Conservation (phyloP, 306 rosid species). For the Adenanthera pavonina region DNA sequence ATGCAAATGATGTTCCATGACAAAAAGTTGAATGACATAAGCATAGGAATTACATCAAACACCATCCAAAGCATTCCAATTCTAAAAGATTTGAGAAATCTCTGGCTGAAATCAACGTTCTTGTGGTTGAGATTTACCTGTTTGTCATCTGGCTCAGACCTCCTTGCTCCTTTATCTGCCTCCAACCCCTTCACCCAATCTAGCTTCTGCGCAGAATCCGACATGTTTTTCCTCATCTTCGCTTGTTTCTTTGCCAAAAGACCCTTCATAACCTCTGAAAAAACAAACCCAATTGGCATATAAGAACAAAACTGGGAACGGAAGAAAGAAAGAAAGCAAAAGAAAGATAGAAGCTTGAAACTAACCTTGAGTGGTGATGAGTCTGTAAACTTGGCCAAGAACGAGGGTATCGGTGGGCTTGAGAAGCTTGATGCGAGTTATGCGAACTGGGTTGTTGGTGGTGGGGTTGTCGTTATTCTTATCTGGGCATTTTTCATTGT, state of each 20-base stretch:
- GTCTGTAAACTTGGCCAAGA: constrained; percentile 95
- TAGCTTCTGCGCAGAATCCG: constrained; percentile 56
- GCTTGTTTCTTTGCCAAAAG: constrained; percentile 88
- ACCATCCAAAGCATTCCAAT: constrained; percentile 30
- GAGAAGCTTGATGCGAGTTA: constrained; percentile 93
- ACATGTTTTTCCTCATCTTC: constrained; percentile 62
- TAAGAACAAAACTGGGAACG: constrained; percentile 12
- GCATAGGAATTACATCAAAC: constrained; percentile 17
- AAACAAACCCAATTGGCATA: constrained; percentile 21
- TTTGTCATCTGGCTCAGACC: constrained; percentile 55
- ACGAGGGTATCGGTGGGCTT: constrained; percentile 88
- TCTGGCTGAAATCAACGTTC: neutral
- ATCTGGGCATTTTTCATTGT: constrained; percentile 33
- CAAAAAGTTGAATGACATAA: constrained; percentile 11
- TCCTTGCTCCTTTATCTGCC: constrained; percentile 44
- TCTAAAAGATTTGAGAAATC: constrained; percentile 13
- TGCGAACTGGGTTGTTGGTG: constrained; percentile 59
- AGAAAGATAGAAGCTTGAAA: constrained; percentile 27
- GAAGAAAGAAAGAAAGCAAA: neutral
- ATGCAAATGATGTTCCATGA: constrained; percentile 16
- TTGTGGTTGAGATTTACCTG: constrained; percentile 54
- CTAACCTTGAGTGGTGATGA: constrained; percentile 83
- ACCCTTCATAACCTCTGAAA: constrained; percentile 85
- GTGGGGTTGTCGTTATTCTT: constrained; percentile 27
- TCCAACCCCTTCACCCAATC: constrained; percentile 52